Evolutionary conservation across 2,329 filamentous ascomycete genomes (phyloP), one percentile per base, ranked within the genome.

Genomic region (Penicillium sp.): DNA sequence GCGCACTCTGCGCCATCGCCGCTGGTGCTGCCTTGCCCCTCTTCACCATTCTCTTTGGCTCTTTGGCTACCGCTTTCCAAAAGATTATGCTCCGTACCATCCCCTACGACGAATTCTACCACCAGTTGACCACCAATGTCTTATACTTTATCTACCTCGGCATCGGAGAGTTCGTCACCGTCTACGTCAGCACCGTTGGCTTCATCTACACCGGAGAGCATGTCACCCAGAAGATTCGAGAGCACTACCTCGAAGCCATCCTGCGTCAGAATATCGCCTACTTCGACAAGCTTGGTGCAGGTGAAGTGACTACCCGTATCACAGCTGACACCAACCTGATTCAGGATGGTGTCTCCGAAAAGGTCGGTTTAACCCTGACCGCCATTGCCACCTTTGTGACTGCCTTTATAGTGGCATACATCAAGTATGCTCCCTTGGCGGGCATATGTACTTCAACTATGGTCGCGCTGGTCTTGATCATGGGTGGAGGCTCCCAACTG

Each of bases 251-350:
- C 7, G 83, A 87, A 65, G 91, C 89, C 61, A 92, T 92, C 69
- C 79, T 96, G 78, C 85, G 86, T 59, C 92, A 96, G 72, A 96
- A 96, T 72, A 93, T 96, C 72, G 92, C 86, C 45, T 96, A 91
- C 74, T 96, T 95, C 75, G 94, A 97, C 74, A 94, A 94, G 69
- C 82, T 96, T 15, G 93, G 92, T 50, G 89, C 92, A 34, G 92
- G 93, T 57, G 94, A 97, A 75, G 90, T 97, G 59, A 96, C 92
- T 0, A 96, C 92, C 1, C 87, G 92, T 62, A 96, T 97, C 66
- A 97, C 93, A 0, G 88, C 92, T 11, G 93, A 97, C 72, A 96
- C 91, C 44, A 97, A 96, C 68, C 79, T 96, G 52, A 88, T 97
- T 54, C 93, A 97, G 73, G 92, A 96, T 64, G 93, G 92, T 55